These are phyloP conservation scores for Saccharata proteae DNA, from an alignment of 2,329 filamentous ascomycete genomes.

Conservation along the genomic window DNA sequence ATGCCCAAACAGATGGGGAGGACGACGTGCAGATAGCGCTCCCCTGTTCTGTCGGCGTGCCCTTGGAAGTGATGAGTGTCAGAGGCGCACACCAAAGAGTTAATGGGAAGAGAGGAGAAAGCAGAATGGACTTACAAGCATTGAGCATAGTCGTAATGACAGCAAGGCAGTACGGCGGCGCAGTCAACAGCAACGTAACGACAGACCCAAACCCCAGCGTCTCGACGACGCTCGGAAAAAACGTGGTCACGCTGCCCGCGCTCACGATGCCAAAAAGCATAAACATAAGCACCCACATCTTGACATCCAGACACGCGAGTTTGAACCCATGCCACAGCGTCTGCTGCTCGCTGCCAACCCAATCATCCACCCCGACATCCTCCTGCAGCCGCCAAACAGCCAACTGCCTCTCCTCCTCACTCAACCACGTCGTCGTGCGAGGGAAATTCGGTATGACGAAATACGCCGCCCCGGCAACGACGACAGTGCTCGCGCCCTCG, in stretches of 20 bases:
- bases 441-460: conserved; percentile 59
- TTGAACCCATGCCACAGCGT: conserved; percentile 28
- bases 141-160: conserved; percentile 52
- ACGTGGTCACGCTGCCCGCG: conserved; percentile 30
- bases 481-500: conserved; percentile 21
- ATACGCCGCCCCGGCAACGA: conserved; percentile 44
- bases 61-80: neutral
- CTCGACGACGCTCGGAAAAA: conserved; percentile 32
- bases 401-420: conserved; percentile 26
- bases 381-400: conserved; percentile 25
- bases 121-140: conserved; percentile 30
- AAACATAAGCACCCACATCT: conserved; percentile 28
- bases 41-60: conserved; percentile 58
- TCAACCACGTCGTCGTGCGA: conserved; percentile 30
- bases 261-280: conserved; percentile 29
- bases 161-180: conserved; percentile 43
- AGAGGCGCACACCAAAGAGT: neutral
- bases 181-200: conserved; percentile 39
- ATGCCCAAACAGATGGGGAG: conserved; percentile 51
- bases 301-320: conserved; percentile 27
- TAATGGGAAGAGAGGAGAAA: no score
- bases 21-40: conserved; percentile 57
- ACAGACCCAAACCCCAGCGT: conserved; percentile 33
- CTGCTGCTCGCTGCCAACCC: conserved; percentile 22
- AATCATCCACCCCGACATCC: conserved; percentile 29